Conservation (phyloP, 768 basidiomycete species). For the Auriscalpium orientale region DNA sequence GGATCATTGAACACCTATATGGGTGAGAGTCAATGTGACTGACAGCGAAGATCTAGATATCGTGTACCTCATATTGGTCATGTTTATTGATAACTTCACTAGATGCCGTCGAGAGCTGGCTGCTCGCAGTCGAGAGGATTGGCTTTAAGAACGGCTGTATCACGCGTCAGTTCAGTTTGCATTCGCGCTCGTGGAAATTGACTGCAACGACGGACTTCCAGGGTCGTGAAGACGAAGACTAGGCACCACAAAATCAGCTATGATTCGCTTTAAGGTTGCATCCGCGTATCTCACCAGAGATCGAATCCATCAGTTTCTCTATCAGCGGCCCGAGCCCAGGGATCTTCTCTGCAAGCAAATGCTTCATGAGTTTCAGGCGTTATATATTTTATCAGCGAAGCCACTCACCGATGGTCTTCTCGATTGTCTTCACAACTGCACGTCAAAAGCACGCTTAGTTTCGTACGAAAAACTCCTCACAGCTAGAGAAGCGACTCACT, state of each 20-base stretch:
- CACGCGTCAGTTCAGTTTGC: not conserved
- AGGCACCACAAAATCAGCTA: not conserved
- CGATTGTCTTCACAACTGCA: slow-evolving; percentile 69
- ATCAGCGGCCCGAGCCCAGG: slow-evolving; percentile 69
- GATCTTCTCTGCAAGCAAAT: slow-evolving; percentile 53
- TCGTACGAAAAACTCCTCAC: not conserved
- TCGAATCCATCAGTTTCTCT: slow-evolving; percentile 72
- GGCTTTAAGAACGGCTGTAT: slow-evolving; percentile 76
- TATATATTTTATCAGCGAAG: too few species aligned
- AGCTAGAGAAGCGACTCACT: slow-evolving; percentile 29
- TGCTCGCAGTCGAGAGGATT: slow-evolving; percentile 61
- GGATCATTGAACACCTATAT: slow-evolving; percentile 70
- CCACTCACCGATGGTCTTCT: slow-evolving; percentile 54
- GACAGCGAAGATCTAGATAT: not conserved
- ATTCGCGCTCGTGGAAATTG: not conserved
- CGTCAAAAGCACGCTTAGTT: not conserved
- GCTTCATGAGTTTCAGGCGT: not conserved
- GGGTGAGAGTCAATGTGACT: too few species aligned
- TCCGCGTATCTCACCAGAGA: slow-evolving; percentile 37
- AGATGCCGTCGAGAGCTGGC: slow-evolving; percentile 53
- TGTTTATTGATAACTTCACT: slow-evolving; percentile 71
- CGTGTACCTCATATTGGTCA: slow-evolving; percentile 70
- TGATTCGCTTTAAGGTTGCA: not conserved
- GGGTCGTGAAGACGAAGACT: slow-evolving; percentile 79
- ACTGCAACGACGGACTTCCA: slow-evolving; percentile 50